Evolutionary conservation across 2,329 filamentous ascomycete species (phyloP).

Genomic region (Polytolypa hystricis): DNA sequence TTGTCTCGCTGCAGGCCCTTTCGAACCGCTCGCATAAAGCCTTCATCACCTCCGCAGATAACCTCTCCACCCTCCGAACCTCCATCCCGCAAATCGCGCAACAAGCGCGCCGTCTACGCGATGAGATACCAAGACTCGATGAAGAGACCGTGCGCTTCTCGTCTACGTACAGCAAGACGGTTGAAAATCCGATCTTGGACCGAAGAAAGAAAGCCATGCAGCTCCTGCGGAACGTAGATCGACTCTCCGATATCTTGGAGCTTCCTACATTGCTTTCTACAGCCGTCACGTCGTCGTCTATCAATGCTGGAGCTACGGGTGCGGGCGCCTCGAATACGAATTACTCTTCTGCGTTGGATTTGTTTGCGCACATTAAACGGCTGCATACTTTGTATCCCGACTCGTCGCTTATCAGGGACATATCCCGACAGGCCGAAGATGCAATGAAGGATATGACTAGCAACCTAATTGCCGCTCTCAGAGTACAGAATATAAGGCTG

Average conservation of each 20-base stretch:
- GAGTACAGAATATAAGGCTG: slow-evolving; percentile 69
- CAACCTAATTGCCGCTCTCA: slow-evolving; percentile 68
- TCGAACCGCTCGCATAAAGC: slow-evolving; percentile 81
- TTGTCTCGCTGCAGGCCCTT: slow-evolving; percentile 74
- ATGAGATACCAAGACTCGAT: slow-evolving; percentile 69
- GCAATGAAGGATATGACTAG: slow-evolving; percentile 82
- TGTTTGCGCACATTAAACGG: slow-evolving; percentile 86
- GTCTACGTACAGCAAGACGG: slow-evolving; percentile 65
- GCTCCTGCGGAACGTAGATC: slow-evolving; percentile 75
- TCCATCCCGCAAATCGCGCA: slow-evolving; percentile 60
- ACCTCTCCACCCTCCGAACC: slow-evolving; percentile 61
- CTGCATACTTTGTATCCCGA: slow-evolving; percentile 72
- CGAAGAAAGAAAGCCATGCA: slow-evolving; percentile 69
- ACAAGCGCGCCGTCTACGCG: slow-evolving; percentile 55
- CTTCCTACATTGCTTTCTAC: slow-evolving; percentile 76
- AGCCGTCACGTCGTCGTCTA: slow-evolving; percentile 42
- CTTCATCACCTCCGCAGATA: slow-evolving; percentile 68
- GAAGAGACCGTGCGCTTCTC: slow-evolving; percentile 69
- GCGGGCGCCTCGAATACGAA: slow-evolving; percentile 45
- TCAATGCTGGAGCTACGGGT: slow-evolving; percentile 31
- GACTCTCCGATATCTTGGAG: slow-evolving; percentile 82
- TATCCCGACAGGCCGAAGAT: slow-evolving; percentile 66
- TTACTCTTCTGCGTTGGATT: slow-evolving; percentile 79
- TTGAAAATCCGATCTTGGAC: slow-evolving; percentile 58
- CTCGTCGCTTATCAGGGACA: slow-evolving; percentile 61